Evolutionary conservation across 306 rosid species (phyloP).

Genomic region (Cyclanthera cordifolia): DNA sequence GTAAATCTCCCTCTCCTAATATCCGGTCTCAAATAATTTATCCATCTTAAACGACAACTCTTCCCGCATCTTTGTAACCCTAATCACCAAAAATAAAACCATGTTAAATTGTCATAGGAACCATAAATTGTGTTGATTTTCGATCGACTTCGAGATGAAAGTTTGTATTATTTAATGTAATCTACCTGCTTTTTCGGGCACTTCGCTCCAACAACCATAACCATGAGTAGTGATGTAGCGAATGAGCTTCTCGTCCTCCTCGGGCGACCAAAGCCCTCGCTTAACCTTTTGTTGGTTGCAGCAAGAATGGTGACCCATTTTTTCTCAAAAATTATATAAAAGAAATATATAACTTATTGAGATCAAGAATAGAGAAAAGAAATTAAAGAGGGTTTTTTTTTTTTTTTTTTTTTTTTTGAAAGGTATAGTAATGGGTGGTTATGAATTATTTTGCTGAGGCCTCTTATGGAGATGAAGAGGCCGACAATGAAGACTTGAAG

Average conservation of each 20-base stretch:
- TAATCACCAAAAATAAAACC: constrained; percentile 8
- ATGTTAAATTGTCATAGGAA: neutral
- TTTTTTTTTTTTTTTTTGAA: no score
- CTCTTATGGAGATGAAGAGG: constrained; percentile 21
- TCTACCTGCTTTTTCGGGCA: constrained; percentile 94
- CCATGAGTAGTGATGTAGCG: constrained; percentile 84
- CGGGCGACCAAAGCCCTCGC: constrained; percentile 99
- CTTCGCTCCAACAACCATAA: constrained; percentile 99
- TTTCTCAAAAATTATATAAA: neutral
- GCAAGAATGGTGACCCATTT: constrained; percentile 95
- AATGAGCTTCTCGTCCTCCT: constrained; percentile 92
- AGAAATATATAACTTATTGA: neutral
- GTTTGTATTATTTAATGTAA: neutral
- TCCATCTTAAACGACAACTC: constrained; percentile 96
- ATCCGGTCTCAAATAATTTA: constrained; percentile 95
- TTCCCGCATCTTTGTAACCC: constrained; percentile 98
- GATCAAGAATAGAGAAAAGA: neutral
- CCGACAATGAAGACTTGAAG: constrained; percentile 46
- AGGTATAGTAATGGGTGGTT: neutral
- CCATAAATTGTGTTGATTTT: no score
- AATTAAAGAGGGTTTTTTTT: no score
- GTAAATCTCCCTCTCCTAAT: constrained; percentile 93
- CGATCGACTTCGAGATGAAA: no score
- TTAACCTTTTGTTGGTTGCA: constrained; percentile 97
- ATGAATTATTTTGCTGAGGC: neutral